phyloP scores from a whole-genome alignment of 306 rosid genomes.

The Vicia villosa region DNA sequence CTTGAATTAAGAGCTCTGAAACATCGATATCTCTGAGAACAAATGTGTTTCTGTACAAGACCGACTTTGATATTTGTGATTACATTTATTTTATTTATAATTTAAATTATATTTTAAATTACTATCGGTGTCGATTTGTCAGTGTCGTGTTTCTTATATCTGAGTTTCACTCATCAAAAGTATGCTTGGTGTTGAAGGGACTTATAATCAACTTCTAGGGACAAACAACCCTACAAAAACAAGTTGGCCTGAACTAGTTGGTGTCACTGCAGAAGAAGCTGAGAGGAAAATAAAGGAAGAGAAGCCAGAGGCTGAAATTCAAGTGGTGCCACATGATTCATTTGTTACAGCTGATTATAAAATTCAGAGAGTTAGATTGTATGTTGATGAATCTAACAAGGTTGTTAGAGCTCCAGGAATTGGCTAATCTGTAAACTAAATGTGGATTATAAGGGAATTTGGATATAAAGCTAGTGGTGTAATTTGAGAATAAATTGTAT shows the following conservation, averaged over 20 bases:
- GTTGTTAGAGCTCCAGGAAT: constrained; percentile 32
- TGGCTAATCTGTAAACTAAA: constrained; percentile 28
- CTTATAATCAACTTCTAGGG: constrained; percentile 16
- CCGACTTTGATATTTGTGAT: too few relatives aligned
- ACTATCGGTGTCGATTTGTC: too few relatives aligned
- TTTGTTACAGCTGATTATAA: constrained; percentile 42
- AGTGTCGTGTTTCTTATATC: too few relatives aligned
- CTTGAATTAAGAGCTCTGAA: too few relatives aligned
- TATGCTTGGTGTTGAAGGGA: constrained; percentile 26
- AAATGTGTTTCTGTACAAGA: too few relatives aligned
- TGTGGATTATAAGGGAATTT: not conserved
- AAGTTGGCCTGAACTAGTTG: constrained; percentile 51
- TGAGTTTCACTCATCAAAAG: too few relatives aligned
- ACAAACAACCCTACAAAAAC: constrained; percentile 29
- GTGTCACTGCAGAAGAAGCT: constrained; percentile 47
- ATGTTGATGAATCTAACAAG: constrained; percentile 41
- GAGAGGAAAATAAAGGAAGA: constrained; percentile 48
- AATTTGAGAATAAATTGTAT: not conserved
- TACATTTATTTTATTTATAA: too few relatives aligned
- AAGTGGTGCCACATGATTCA: constrained; percentile 35
- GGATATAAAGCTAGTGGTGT: not conserved
- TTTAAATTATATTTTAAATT: too few relatives aligned
- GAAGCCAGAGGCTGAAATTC: constrained; percentile 32
- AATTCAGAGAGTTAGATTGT: constrained; percentile 42
- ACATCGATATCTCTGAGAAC: too few relatives aligned